Evolutionary conservation across 306 rosid species (phyloP).

Genomic region (Dryas drummondii): DNA sequence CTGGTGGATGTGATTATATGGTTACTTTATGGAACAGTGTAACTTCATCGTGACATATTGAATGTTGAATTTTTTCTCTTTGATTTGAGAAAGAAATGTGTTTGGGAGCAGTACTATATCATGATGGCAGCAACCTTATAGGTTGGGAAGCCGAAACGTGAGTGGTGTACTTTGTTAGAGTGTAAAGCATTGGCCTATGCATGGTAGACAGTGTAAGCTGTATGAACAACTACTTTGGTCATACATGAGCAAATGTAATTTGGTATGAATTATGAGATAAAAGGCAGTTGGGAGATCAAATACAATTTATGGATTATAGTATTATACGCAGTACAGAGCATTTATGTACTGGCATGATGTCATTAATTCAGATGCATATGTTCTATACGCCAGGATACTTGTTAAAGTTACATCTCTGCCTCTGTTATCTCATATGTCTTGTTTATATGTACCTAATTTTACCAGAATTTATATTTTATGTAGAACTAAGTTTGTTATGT

Average conservation of each 20-base stretch:
- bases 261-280: not conserved
- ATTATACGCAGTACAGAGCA: not conserved
- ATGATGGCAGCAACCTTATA: not conserved
- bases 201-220: not conserved
- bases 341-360: not conserved
- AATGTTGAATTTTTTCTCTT: not conserved
- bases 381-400: not conserved
- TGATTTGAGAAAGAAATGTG: not conserved
- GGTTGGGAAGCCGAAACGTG: not conserved
- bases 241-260: not conserved
- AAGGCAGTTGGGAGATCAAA: not conserved
- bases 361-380: not conserved
- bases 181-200: not conserved
- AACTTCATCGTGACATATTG: not conserved
- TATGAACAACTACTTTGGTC: not conserved
- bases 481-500: not conserved
- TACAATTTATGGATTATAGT: not conserved
- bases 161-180: not conserved
- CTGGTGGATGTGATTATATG: not conserved
- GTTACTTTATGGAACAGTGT: slow-evolving; percentile 1
- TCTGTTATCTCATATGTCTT: too few relatives aligned
- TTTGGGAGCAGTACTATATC: not conserved
- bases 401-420: too few relatives aligned
- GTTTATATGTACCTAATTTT: not conserved
- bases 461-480: not conserved